A percentile compares a stretch with the other conserved stretches of the same genome.
Conservation (phyloP, 768 basidiomycete species). For the Leccinum truebloodii region DNA sequence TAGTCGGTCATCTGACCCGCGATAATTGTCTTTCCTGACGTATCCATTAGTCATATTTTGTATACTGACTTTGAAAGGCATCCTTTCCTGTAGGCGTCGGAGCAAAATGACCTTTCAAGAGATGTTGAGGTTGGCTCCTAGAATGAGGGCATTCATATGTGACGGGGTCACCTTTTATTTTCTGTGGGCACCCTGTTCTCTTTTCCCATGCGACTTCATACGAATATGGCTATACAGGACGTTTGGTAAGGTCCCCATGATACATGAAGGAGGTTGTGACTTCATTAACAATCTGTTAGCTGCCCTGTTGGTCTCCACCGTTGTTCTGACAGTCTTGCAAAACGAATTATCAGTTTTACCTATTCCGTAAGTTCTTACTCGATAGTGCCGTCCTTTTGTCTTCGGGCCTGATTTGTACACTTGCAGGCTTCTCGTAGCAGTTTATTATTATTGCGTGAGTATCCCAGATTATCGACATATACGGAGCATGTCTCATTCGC, state of each 20-base stretch:
- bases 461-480: neutral
- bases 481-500: neutral
- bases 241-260: conserved; percentile 12
- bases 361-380: conserved; percentile 14
- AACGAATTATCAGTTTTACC: conserved; percentile 15
- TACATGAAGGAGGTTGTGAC: neutral
- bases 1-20: conserved; percentile 12
- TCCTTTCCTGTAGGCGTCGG: neutral
- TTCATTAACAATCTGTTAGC: conserved; percentile 3
- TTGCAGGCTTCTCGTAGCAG: conserved; percentile 16
- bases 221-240: conserved; percentile 10
- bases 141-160: conserved; percentile 7
- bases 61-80: conserved; percentile 17
- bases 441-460: conserved; percentile 27
- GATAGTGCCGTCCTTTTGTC: neutral
- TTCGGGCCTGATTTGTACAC: conserved; percentile 5
- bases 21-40: neutral
- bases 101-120: neutral
- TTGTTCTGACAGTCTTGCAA: conserved; percentile 15
- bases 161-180: conserved; percentile 19
- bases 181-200: conserved; percentile 12
- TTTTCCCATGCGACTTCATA: neutral
- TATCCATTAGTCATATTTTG: conserved; percentile 16
- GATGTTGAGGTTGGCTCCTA: neutral
- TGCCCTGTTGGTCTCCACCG: conserved; percentile 18